A percentile compares a stretch with the other conserved stretches of the same genome.
These are phyloP conservation scores for Huntiella savannae DNA, from an alignment of 2,329 filamentous ascomycete species.

Conservation along the genomic window DNA sequence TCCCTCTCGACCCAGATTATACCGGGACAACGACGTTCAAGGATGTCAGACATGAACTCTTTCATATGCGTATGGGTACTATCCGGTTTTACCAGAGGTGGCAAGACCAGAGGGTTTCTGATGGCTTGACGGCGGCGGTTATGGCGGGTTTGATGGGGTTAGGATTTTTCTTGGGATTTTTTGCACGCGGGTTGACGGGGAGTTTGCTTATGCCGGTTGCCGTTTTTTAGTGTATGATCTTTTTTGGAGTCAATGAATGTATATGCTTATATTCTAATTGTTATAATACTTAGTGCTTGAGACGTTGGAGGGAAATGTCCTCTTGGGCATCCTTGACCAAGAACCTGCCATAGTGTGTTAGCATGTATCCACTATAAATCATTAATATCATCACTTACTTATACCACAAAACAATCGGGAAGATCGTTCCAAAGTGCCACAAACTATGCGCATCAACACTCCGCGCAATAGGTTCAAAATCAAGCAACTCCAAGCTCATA, in stretches of 20 bases:
- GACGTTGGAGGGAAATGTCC: slow-evolving; percentile 42
- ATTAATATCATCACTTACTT: slow-evolving; percentile 45
- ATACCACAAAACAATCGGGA: slow-evolving; percentile 80
- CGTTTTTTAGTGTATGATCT: not conserved
- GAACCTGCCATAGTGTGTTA: slow-evolving; percentile 37
- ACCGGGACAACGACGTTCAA: slow-evolving; percentile 9
- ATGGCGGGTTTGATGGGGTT: slow-evolving; percentile 12
- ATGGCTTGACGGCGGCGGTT: slow-evolving; percentile 14
- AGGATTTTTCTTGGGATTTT: slow-evolving; percentile 14
- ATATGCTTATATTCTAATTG: not conserved
- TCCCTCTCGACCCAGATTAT: slow-evolving; percentile 13
- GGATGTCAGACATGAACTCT: slow-evolving; percentile 15
- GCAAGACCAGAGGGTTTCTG: slow-evolving; percentile 17
- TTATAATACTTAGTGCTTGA: slow-evolving; percentile 9
- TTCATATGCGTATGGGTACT: slow-evolving; percentile 19
- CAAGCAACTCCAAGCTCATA: slow-evolving; percentile 89
- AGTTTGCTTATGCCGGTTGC: slow-evolving; percentile 5
- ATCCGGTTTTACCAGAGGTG: slow-evolving; percentile 17
- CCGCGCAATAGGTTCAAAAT: slow-evolving; percentile 71
- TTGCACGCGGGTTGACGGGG: not conserved
- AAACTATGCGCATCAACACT: slow-evolving; percentile 83
- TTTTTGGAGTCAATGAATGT: not conserved
- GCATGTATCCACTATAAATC: not conserved
- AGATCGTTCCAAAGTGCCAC: slow-evolving; percentile 89
- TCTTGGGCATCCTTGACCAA: slow-evolving; percentile 69